Evolutionary conservation across 345 rosid genomes (phyloP), one percentile per base, ranked within the genome.

Genomic region (Aegle marmelos): DNA sequence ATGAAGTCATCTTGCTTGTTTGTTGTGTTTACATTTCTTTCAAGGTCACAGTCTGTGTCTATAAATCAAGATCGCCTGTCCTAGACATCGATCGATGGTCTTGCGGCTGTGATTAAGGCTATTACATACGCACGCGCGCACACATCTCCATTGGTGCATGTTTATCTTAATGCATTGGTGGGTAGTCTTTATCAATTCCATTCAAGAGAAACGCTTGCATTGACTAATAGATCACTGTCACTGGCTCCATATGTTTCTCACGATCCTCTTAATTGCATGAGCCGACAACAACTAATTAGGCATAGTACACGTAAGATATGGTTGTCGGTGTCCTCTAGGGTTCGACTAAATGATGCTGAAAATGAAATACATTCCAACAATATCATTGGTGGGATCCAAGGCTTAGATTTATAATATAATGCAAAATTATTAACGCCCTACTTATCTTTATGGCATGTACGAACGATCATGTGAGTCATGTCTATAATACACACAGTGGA

Each of bases 231-330:
- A 76, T 72, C 76, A 65, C 76, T 73, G 66, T 83, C 77, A 66
- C 22, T 71, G 79, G 72, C 83, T 80, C 80, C 86, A 59, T 80
- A 39, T 50, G 72, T 60, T 75, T 60, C 77, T 74, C 79, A 63
- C 81, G 9, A 64, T 74, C 68, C 57, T 70, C 79, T 67, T 80
- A 19, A 77, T 78, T 71, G 57, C 77, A 50, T 59, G 75, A 78
- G 75, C 78, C 80, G 27, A 66, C 79, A 73, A 73, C 80, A 76
- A 76, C 72, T 36, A 60, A 53, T 62, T 22, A 17, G 65, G 65
- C 54, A 37, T 19, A 34, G 17, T 58, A 68, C 74, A 73, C 83
- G 60, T 57, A 63, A 41, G 81, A 77, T 82, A 75, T 16, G 33
- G 61, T 60, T 79, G 68, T 77, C 78, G 64, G 65, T 24, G 60